Percentiles rank a stretch among this genome's conserved stretches.
Evolutionary conservation across 2,329 filamentous ascomycete genomes (phyloP).

Genomic region (Neonectria punicea): DNA sequence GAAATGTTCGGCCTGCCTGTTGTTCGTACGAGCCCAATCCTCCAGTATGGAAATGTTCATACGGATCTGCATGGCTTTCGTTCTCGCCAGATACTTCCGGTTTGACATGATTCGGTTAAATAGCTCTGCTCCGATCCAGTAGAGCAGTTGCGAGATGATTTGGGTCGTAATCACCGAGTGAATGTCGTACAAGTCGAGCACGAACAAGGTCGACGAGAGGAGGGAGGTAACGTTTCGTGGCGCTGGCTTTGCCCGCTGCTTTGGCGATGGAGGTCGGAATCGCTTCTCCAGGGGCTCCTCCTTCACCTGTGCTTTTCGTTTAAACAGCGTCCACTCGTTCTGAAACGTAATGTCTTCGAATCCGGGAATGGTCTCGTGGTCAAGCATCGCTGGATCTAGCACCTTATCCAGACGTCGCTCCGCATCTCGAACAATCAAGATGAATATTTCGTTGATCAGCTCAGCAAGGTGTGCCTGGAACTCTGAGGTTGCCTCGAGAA

Average conservation of each 20-base stretch:
- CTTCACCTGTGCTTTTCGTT: slow-evolving; percentile 88
- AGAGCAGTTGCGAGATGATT: slow-evolving; percentile 90
- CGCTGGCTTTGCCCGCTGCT: slow-evolving; percentile 89
- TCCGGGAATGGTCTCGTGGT: slow-evolving; percentile 97
- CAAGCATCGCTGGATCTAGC: slow-evolving; percentile 90
- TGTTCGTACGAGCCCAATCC: slow-evolving; percentile 95
- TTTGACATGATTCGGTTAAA: slow-evolving; percentile 99
- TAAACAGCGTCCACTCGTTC: slow-evolving; percentile 98
- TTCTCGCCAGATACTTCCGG: slow-evolving; percentile 90
- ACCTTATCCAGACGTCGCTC: slow-evolving; percentile 97
- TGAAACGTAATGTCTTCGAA: slow-evolving; percentile 98
- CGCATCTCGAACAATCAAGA: slow-evolving; percentile 94
- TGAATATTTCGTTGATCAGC: slow-evolving; percentile 97
- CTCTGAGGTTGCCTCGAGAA: slow-evolving; percentile 82
- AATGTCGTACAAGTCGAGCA: slow-evolving; percentile 97
- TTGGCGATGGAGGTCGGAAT: slow-evolving; percentile 91
- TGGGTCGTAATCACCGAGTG: slow-evolving; percentile 96
- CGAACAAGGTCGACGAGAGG: slow-evolving; percentile 94
- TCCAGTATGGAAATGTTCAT: slow-evolving; percentile 98
- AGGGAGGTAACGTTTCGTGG: slow-evolving; percentile 96
- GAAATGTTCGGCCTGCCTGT: slow-evolving; percentile 93
- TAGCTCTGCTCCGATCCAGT: slow-evolving; percentile 95
- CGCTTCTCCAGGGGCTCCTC: slow-evolving; percentile 91
- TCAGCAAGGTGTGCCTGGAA: slow-evolving; percentile 95
- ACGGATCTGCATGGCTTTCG: slow-evolving; percentile 99